These are phyloP conservation scores for Colletotrichum sp. DNA, from an alignment of 2,329 filamentous ascomycete genomes.

Conservation along the genomic window DNA sequence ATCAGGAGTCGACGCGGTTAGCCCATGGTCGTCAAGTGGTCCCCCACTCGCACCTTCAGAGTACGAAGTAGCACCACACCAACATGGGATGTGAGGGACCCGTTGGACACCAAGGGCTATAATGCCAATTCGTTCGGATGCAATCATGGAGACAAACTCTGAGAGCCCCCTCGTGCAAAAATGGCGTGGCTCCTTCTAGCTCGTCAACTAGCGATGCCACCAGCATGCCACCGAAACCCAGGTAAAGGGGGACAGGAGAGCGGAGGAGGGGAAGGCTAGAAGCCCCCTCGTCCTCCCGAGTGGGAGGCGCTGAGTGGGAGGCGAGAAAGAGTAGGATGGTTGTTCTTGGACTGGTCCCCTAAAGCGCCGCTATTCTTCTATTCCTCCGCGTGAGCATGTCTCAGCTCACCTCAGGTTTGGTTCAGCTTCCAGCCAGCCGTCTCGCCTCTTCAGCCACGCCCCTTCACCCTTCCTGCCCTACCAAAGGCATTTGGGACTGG, in stretches of 20 bases:
- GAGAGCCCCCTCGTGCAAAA: background rate
- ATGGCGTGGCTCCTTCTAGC: background rate
- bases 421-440: constrained; percentile 1
- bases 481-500: background rate
- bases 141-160: background rate
- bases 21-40: background rate
- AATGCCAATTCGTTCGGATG: background rate
- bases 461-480: background rate
- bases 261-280: background rate
- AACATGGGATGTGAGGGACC: background rate
- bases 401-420: constrained; percentile 8
- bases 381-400: constrained; percentile 5
- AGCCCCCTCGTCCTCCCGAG: background rate
- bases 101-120: background rate
- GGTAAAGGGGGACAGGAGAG: background rate
- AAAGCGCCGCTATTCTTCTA: background rate
- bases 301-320: background rate
- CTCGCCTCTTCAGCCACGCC: background rate
- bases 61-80: background rate
- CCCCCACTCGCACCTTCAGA: background rate
- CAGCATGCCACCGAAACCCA: background rate
- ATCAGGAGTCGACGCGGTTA: background rate
- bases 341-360: background rate
- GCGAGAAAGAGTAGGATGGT: background rate
- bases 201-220: background rate